Evolutionary conservation across 345 rosid genomes (phyloP), one percentile per base, ranked within the genome.

Genomic region (Excoecaria cochinchinensis): DNA sequence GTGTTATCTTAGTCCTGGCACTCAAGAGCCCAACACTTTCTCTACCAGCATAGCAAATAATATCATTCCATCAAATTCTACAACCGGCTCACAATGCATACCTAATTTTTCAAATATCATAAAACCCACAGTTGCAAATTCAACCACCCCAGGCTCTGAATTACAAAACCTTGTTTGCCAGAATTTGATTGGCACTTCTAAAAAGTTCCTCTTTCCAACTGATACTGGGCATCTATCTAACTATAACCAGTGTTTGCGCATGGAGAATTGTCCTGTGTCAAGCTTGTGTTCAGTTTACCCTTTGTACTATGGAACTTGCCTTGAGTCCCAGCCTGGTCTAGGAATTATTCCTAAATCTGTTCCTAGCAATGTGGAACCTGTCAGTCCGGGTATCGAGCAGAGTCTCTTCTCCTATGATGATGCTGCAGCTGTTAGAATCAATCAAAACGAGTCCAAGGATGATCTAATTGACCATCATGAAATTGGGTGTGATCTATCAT

Each of bases 401-500:
- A 82, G 71, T 44, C 39, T 79, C 47, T 73, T 77, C 44, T 71
- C 72, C 42, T 8, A 52, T 36, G 50, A 72, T 57, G 67, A 25
- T n/a, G 58, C 61, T 73, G 9, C 47, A 56, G 65, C 82, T 55
- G 55, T n/a, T 36, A 69, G 72, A 65, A 47, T 40, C 31, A 60
- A 57, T 38, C 80, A 77, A 62, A 70, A 48, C 58, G 60, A 74
- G 70, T 51, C 36, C 22, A 66, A 31, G 16, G 74, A 76, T 47
- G 21, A 58, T 62, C 74, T 68, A 36, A 55, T 78, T 50, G 76
- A 47, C 21, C 75, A 71, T 8, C 67, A 50, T 15, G 82, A 80
- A 24, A 80, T 61, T 44, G 81, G 72, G 25, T 90, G 97, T 77
- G 98, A 93, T 81, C 85, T 93, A 7, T 90, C 98, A 2, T 74